Percentiles rank a stretch among this genome's conserved stretches.
Conservation (phyloP, 768 basidiomycete species). For the Candolleomyces aberdarensis region DNA sequence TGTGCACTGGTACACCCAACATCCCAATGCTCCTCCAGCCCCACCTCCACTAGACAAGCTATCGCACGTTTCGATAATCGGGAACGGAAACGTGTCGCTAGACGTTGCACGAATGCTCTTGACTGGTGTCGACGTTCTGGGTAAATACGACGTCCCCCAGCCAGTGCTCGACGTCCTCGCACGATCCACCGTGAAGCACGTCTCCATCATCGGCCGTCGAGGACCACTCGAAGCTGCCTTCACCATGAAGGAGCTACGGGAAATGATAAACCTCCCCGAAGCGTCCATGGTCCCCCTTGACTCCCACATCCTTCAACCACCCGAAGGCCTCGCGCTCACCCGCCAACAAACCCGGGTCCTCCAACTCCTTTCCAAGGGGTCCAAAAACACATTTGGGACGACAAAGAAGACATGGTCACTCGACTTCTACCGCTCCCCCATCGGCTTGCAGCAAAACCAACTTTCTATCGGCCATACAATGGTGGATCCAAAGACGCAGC, state of each 20-base stretch:
- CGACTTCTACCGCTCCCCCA: conserved; percentile 77
- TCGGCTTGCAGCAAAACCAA: conserved; percentile 21
- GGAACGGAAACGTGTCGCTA: conserved; percentile 93
- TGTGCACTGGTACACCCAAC: conserved; percentile 96
- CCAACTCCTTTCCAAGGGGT: conserved; percentile 64
- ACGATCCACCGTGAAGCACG: conserved; percentile 61
- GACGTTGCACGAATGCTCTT: conserved; percentile 91
- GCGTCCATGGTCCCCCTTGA: conserved; percentile 66
- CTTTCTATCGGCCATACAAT: conserved; percentile 62
- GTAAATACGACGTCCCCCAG: conserved; percentile 74
- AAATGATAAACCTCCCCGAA: conserved; percentile 67
- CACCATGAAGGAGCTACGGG: conserved; percentile 89
- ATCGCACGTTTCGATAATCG: conserved; percentile 78
- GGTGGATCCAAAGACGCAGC: conserved; percentile 45
- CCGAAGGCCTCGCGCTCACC: conserved; percentile 34
- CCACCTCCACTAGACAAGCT: conserved; percentile 64
- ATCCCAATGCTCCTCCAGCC: conserved; percentile 59
- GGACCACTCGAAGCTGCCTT: conserved; percentile 89
- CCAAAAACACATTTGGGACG: conserved; percentile 43
- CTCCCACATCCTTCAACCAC: conserved; percentile 36
- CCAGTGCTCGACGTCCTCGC: conserved; percentile 67
- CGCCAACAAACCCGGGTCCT: conserved; percentile 67
- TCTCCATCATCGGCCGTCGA: conserved; percentile 81
- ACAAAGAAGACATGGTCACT: conserved; percentile 74
- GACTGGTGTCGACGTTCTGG: conserved; percentile 58